phyloP scores from a whole-genome alignment of 495 filamentous ascomycete genomes.

The Hypoxylon lienhwacheense region DNA sequence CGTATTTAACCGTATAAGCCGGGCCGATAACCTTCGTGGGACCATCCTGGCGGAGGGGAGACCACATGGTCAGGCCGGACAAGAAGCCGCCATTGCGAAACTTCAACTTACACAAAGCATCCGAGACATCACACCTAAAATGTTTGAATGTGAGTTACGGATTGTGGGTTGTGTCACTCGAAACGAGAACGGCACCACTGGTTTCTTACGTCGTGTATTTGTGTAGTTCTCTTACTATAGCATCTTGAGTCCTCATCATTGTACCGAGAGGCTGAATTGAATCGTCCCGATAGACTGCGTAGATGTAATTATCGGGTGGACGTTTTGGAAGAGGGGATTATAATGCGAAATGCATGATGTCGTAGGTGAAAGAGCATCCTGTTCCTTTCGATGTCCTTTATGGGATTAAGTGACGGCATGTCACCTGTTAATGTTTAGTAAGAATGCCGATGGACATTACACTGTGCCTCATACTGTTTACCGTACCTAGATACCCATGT shows the following conservation, averaged over 20 bases:
- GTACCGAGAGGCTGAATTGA: constrained; percentile 7
- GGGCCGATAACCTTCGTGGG: constrained; percentile 59
- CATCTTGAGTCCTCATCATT: constrained; percentile 38
- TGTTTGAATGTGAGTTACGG: constrained; percentile 3
- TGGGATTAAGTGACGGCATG: no score
- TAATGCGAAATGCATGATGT: no score
- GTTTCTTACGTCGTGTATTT: constrained; percentile 47
- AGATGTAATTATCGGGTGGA: not conserved
- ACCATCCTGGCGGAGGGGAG: constrained; percentile 54
- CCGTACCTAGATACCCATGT: no score
- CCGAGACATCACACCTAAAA: constrained; percentile 49
- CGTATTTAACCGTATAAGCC: constrained; percentile 61
- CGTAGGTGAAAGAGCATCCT: no score
- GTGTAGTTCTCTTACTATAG: constrained; percentile 44
- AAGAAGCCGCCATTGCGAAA: constrained; percentile 59
- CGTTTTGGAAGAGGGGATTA: not conserved
- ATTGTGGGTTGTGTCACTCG: not conserved
- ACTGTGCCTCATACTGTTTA: no score
- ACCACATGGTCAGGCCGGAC: constrained; percentile 60
- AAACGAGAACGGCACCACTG: not conserved
- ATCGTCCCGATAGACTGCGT: no score
- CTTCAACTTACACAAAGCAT: constrained; percentile 54
- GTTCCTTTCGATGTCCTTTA: no score
- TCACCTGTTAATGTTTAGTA: no score
- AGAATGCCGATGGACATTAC: no score